A percentile compares a stretch with the other conserved stretches of the same genome.
phyloP scores from a whole-genome alignment of 305 asterid genomes.

The Solanum hybrid region DNA sequence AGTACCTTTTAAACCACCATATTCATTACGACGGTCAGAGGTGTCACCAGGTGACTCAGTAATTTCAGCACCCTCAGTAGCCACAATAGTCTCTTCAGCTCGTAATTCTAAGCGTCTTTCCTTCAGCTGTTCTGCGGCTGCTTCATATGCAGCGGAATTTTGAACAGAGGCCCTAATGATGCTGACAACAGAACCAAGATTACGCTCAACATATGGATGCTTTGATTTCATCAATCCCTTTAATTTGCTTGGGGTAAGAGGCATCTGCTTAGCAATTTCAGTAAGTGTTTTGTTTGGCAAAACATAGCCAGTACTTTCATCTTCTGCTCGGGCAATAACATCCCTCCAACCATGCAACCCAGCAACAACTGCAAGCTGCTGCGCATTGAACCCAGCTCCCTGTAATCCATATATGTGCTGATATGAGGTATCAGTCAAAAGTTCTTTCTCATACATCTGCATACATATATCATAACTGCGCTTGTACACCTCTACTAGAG shows the following conservation, averaged over 20 bases:
- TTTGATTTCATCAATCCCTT: slow-evolving; percentile 61
- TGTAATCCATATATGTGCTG: slow-evolving; percentile 81
- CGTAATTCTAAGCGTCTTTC: slow-evolving; percentile 44
- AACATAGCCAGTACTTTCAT: slow-evolving; percentile 97
- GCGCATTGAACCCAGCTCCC: slow-evolving; percentile 66
- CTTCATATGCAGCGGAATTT: slow-evolving; percentile 74
- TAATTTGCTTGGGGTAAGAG: slow-evolving; percentile 52
- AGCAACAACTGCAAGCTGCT: slow-evolving; percentile 93
- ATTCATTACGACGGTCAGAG: slow-evolving; percentile 8
- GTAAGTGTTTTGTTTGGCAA: slow-evolving; percentile 82
- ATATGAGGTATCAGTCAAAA: slow-evolving; percentile 76
- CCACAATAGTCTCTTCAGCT: slow-evolving; percentile 28
- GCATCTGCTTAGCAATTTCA: slow-evolving; percentile 94
- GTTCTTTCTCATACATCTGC: slow-evolving; percentile 91
- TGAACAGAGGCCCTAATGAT: slow-evolving; percentile 72
- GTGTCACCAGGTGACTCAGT: slow-evolving; percentile 25
- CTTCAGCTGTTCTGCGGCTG: slow-evolving; percentile 49
- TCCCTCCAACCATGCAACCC: slow-evolving; percentile 97
- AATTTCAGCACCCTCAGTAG: slow-evolving; percentile 39
- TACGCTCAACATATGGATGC: slow-evolving; percentile 80
- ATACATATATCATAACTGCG: slow-evolving; percentile 82
- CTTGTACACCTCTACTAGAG: slow-evolving; percentile 82
- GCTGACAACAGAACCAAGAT: slow-evolving; percentile 65
- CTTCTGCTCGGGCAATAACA: slow-evolving; percentile 92
- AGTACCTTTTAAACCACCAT: slow-evolving; percentile 15